Evolutionary conservation across 73 alveolate species (phyloP), one percentile per base, ranked within the genome.

Genomic region (Symbiodinium natans): DNA sequence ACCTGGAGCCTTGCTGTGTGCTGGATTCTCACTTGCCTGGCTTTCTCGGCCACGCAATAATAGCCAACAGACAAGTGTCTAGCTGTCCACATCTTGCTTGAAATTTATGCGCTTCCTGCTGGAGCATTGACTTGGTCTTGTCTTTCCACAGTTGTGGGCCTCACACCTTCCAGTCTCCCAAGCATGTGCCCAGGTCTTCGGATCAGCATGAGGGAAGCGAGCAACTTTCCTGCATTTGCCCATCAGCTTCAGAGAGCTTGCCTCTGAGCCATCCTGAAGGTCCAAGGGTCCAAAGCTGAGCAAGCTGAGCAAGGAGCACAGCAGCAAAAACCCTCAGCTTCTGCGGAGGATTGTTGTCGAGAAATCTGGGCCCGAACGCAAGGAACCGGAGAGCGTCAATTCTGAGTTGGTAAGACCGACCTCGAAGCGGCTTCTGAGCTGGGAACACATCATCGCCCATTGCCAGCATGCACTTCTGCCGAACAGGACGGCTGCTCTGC

Each of bases 1-100:
- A 63, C 80, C 80, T 63, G 80, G 80, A 63, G 80, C 80, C 80
- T 63, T 63, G 80, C 80, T 63, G 80, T 29, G 40, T 2, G 80
- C 36, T 63, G 80, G 40, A 63, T 63, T 63, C 80, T 63, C 80
- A 23, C 80, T 63, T 63, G 80, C 80, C 40, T 63, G 80, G 80
- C 40, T 27, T 63, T 63, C 38, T 63, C 80, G 80, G 80, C 80
- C 80, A 63, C 36, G 19, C 13, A 63, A 25, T 29, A 63, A 25
- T 29, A 63, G 33, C 80, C 80, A 63, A 63, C 80, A 63, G 40
- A 63, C 36, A 31, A n/a, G 80, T 63, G 80, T 63, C 80, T 63
- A 63, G 36, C 80, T 63, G 27, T 63, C 40, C 80, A 63, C 40
- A 63, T 63, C 21, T 27, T 63, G 80, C 80, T 63, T 1, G 80